Evolutionary conservation across 208 protist genomes (phyloP).

Genomic region (Acanthamoeba lenticulata): DNA sequence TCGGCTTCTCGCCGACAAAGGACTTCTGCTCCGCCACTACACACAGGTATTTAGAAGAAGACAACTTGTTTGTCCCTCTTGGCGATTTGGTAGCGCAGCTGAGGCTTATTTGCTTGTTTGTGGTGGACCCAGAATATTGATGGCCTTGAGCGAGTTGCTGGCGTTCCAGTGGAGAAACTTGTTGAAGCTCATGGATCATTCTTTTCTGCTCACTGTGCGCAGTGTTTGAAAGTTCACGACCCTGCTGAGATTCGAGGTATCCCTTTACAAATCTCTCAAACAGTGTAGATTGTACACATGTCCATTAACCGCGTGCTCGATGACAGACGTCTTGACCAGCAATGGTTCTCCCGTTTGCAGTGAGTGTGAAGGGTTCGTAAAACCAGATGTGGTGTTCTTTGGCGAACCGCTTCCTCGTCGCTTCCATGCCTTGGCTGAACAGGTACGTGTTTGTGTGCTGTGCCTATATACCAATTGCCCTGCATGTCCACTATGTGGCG

Average conservation of each 20-base stretch:
- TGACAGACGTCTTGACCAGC: constrained; percentile 29
- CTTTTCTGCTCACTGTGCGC: constrained; percentile 48
- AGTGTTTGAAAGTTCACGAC: constrained; percentile 63
- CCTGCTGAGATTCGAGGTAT: constrained; percentile 49
- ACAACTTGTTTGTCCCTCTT: background rate
- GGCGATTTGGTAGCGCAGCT: too few relatives aligned
- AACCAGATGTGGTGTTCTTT: constrained; percentile 86
- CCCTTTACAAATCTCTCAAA: background rate
- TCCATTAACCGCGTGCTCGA: background rate
- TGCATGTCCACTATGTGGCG: background rate
- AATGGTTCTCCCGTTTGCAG: constrained; percentile 64
- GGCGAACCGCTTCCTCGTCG: constrained; percentile 75
- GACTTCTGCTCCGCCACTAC: constrained; percentile 91
- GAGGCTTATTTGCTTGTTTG: background rate
- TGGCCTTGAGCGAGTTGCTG: constrained; percentile 78
- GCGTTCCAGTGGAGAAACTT: constrained; percentile 68
- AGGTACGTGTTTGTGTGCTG: background rate
- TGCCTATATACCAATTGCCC: background rate
- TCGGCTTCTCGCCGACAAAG: constrained; percentile 90
- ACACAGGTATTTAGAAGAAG: constrained; percentile 37
- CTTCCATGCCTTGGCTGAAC: constrained; percentile 54
- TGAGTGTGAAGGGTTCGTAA: constrained; percentile 68
- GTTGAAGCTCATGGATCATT: constrained; percentile 82
- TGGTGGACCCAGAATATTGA: constrained; percentile 84
- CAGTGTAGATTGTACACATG: background rate